These are phyloP conservation scores for Akanthomyces lecanii DNA, from an alignment of 2,329 filamentous ascomycete genomes.

Conservation along the genomic window DNA sequence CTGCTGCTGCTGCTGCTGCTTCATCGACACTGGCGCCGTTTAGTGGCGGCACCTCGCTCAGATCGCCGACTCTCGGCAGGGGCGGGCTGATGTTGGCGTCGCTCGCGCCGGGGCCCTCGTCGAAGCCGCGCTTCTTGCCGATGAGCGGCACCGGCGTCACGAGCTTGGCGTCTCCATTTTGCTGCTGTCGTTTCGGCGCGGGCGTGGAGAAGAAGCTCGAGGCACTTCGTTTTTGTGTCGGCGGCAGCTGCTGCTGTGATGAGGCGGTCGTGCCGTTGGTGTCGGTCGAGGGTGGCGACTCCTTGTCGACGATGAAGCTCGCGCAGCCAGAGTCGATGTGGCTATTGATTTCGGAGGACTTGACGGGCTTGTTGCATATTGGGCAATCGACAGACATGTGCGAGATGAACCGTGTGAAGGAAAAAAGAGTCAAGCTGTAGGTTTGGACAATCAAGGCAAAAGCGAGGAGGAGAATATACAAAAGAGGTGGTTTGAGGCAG, in stretches of 20 bases:
- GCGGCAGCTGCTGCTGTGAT: slow-evolving; percentile 25
- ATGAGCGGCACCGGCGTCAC: slow-evolving; percentile 30
- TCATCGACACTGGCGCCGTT: slow-evolving; percentile 10
- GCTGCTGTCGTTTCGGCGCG: slow-evolving; percentile 52
- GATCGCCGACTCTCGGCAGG: slow-evolving; percentile 4
- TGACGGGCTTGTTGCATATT: slow-evolving; percentile 72
- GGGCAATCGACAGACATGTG: slow-evolving; percentile 65
- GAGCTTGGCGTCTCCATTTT: slow-evolving; percentile 33
- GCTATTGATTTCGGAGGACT: slow-evolving; percentile 72
- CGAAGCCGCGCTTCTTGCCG: slow-evolving; percentile 49
- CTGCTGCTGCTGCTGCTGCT: not conserved
- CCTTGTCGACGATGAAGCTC: slow-evolving; percentile 57
- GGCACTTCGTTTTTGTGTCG: slow-evolving; percentile 50
- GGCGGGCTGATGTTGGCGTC: slow-evolving; percentile 17
- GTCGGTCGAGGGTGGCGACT: slow-evolving; percentile 29
- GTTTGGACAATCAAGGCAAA: not conserved
- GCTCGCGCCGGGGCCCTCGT: slow-evolving; percentile 47
- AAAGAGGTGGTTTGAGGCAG: not conserved
- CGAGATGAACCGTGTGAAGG: not conserved
- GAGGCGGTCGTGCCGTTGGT: slow-evolving; percentile 23
- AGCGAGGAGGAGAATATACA: not conserved
- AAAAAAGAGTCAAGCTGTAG: not conserved
- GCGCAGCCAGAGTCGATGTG: slow-evolving; percentile 85
- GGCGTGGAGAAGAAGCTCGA: slow-evolving; percentile 61
- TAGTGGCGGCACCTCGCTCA: not conserved